A percentile compares a stretch with the other conserved stretches of the same genome.
phyloP scores from a whole-genome alignment of 1,139 yeast genomes.

The Debaryomyces robertsiae region DNA sequence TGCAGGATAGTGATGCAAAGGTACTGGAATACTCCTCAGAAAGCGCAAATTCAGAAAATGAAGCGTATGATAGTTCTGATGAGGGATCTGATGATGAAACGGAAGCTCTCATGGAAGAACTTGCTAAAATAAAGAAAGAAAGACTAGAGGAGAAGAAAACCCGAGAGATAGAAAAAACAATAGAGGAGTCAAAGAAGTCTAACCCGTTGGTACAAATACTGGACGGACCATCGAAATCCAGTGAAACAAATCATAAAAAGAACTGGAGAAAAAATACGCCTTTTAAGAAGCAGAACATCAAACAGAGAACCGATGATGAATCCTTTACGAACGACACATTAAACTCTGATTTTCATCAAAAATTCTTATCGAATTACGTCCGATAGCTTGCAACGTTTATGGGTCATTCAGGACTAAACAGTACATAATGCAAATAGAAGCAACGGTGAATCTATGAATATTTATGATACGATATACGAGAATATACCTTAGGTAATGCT shows the following conservation, averaged over 20 bases:
- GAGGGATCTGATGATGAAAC: conserved; percentile 32
- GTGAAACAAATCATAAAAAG: conserved; percentile 28
- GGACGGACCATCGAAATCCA: conserved; percentile 10
- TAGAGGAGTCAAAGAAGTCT: conserved; percentile 26
- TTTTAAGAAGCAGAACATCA: conserved; percentile 36
- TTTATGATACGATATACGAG: neutral
- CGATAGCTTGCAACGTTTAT: conserved; percentile 35
- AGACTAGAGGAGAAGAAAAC: conserved; percentile 34
- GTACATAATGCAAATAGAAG: no score
- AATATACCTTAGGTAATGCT: neutral
- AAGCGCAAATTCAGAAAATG: neutral
- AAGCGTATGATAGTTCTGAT: conserved; percentile 9
- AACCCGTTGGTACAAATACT: conserved; percentile 46
- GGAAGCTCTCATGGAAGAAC: conserved; percentile 50
- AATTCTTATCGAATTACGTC: conserved; percentile 68
- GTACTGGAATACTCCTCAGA: conserved; percentile 3
- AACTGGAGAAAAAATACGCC: conserved; percentile 61
- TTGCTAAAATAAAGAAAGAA: conserved; percentile 51
- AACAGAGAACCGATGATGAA: conserved; percentile 18
- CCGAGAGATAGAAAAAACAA: conserved; percentile 21
- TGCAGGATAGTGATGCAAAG: neutral
- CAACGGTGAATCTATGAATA: no score
- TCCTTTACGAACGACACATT: conserved; percentile 64
- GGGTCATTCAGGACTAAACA: no score
- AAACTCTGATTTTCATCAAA: conserved; percentile 68